Base-by-base conservation (phyloP, 345 rosid genomes). In the Brassica cretica region DNA sequence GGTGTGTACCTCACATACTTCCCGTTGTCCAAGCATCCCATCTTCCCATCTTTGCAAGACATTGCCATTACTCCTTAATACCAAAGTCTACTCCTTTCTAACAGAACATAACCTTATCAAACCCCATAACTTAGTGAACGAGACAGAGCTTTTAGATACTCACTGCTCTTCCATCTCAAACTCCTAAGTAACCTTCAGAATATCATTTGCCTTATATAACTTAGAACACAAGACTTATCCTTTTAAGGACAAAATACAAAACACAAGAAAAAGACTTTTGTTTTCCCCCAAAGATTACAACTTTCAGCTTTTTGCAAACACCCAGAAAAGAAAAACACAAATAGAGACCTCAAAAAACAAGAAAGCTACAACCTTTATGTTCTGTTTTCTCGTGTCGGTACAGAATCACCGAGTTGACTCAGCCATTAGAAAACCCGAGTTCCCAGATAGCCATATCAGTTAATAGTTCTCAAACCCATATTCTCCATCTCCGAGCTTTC, bases 1-100 rank as follows among this genome's bases (percentile, higher is more conserved):
- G 97, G 97, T 59, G 98, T 96, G 83, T 96, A 96, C 80, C 99
- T 86, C 8, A 96, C 98, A 83, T 96, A 96, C 88, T 96, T 96
- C 21, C 98, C 99, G 81, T 96, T 96, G 59, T 96, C 99, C 76
- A 96, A 60, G 76, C 83, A 85, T 70, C 84, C 89, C 58, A 72
- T 77, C 85, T 88, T 93, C 82, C 91, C 93, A 82, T 96, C 99
- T 85, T 90, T 91, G 86, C 91, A 93, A 88, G 93, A 84, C 91
- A 89, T 90, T 84, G 97, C 89, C 98, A 93, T 88, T 7, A 68
- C 80, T 41, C 64, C 63, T 35, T 68, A 16, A 37, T 24, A 70
- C 69, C 51, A 67, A 78, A 63, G 15, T 37, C 62, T 74, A 74
- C 53, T 41, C 51, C 60, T 69, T 74, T 44, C 29, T 27, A 77